Conservation (phyloP, 2,329 filamentous ascomycete species). For the Dryadomyces quercus-mongolicae region DNA sequence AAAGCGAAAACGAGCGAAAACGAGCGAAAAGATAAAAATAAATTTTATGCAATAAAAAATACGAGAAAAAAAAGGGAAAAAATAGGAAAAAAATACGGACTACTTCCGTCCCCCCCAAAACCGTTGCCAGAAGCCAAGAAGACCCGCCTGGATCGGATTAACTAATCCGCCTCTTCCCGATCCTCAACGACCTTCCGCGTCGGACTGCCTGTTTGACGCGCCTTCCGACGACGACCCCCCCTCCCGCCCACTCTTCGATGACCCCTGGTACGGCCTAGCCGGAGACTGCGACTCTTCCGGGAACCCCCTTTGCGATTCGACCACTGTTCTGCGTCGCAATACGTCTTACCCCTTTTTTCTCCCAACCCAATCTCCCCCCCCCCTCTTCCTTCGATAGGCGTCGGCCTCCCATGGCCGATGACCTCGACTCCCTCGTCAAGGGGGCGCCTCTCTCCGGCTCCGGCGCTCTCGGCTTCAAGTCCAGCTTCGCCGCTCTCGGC, state of each 20-base stretch:
- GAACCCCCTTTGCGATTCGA: too few species aligned
- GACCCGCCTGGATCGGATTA: not conserved
- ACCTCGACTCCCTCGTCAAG: constrained; percentile 84
- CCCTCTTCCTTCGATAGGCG: not conserved
- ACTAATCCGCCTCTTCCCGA: not conserved
- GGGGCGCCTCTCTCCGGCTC: constrained; percentile 46
- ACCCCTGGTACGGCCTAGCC: too few species aligned
- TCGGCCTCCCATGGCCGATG: constrained; percentile 40
- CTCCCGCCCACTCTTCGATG: too few species aligned
- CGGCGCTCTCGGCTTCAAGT: constrained; percentile 21
- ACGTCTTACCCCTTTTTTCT: too few species aligned
- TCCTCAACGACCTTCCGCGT: too few species aligned
- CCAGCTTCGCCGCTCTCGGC: constrained; percentile 13
- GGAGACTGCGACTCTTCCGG: too few species aligned
- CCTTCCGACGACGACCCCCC: too few species aligned
- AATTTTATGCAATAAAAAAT: not conserved
- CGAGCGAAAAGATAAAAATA: not conserved
- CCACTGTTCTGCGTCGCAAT: too few species aligned
- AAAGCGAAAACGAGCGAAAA: not conserved
- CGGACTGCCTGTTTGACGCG: too few species aligned
- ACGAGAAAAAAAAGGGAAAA: not conserved
- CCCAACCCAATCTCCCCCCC: too few species aligned
- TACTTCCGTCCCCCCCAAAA: too few species aligned
- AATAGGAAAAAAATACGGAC: too few species aligned
- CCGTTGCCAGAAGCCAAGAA: not conserved